These are phyloP conservation scores for Cladosporium sp. DNA, from an alignment of 2,329 filamentous ascomycete genomes.

Conservation along the genomic window DNA sequence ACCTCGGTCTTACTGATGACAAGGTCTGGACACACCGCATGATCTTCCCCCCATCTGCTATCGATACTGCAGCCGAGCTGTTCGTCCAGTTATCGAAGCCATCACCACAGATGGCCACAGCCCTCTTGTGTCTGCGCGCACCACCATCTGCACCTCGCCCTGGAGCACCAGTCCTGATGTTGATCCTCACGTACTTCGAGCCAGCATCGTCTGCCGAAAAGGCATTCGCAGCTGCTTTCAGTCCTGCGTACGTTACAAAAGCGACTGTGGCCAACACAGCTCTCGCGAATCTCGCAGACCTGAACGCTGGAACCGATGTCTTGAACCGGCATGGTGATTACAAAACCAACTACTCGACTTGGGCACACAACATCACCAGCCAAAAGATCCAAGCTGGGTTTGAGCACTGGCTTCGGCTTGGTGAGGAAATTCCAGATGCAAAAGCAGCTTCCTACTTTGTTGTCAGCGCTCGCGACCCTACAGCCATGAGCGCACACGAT, in stretches of 20 bases:
- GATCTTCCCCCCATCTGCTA: not conserved
- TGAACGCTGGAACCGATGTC: not conserved
- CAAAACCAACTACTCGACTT: not conserved
- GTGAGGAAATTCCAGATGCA: not conserved
- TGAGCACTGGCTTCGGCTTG: not conserved
- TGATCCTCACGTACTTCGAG: not conserved
- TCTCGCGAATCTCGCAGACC: not conserved
- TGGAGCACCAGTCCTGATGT: not conserved
- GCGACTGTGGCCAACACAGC: not conserved
- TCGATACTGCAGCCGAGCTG: not conserved
- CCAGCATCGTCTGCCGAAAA: not conserved
- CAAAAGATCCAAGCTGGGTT: not conserved
- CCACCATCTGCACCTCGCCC: not conserved
- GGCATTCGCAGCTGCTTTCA: not conserved
- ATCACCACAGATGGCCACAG: not conserved
- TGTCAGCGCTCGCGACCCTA: not conserved
- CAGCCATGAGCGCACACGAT: not conserved
- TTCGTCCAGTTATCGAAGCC: not conserved
- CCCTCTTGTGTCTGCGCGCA: not conserved
- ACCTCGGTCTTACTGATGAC: not conserved
- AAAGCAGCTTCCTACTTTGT: not conserved
- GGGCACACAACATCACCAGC: not conserved
- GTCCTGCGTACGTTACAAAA: not conserved
- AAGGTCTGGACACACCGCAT: not conserved
- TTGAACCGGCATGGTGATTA: not conserved